phyloP scores from a whole-genome alignment of 2,329 filamentous ascomycete species.

The Monilinia fructigena region DNA sequence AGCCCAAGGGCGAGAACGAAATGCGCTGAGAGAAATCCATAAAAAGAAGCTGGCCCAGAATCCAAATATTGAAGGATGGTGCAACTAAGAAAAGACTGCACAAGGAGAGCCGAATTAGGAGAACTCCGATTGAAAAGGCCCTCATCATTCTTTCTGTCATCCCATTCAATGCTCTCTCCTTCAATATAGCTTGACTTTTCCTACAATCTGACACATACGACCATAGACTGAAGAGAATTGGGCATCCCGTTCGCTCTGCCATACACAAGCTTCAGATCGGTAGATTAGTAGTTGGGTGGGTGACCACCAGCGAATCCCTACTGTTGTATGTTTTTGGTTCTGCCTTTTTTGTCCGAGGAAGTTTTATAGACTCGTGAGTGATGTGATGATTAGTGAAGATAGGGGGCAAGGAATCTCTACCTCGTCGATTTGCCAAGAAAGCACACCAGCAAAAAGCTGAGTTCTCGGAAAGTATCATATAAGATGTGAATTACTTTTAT shows the following conservation, averaged over 20 bases:
- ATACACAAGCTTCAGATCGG: constrained; percentile 14
- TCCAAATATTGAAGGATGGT: background rate
- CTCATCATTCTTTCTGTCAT: background rate
- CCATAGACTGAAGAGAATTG: constrained; percentile 6
- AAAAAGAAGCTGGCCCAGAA: background rate
- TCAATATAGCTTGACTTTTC: background rate
- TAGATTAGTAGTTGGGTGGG: constrained; percentile 16
- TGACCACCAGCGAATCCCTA: constrained; percentile 6
- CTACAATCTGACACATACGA: background rate
- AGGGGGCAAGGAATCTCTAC: background rate
- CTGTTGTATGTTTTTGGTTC: constrained; percentile 6
- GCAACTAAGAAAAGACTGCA: background rate
- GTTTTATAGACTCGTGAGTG: background rate
- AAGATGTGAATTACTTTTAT: background rate
- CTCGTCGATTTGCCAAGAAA: background rate
- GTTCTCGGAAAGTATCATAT: background rate
- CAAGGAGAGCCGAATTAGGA: too few species aligned
- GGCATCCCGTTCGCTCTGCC: constrained; percentile 12
- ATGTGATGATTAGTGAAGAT: background rate
- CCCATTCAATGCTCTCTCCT: too few species aligned
- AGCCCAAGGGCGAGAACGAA: background rate
- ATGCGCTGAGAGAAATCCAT: background rate
- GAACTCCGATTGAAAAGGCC: background rate
- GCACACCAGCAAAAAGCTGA: background rate
- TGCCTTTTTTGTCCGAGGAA: background rate